Base-by-base conservation (phyloP, 257 asterid genomes). In the Nicotiana benthamiana region DNA sequence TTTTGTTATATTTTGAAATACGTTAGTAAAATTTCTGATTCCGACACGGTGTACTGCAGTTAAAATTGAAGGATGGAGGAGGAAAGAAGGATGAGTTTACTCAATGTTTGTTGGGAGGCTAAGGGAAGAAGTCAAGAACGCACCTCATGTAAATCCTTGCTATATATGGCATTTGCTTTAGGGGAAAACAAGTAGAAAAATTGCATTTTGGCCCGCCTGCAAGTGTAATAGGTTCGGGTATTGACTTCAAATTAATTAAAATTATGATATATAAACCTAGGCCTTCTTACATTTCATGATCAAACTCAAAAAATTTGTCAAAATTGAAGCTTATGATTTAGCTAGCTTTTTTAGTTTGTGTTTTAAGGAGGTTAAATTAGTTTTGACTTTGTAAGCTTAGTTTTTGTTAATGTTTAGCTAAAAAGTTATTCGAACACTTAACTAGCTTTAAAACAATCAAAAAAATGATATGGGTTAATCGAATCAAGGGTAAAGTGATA, bases 51-150 rank as follows among this genome's bases (percentile, higher is more conserved):
- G 3, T 40, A 40, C 3, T 40, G 75, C 59, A 63, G 63, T 11
- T 53, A 56, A 12, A 79, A 22, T 22, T 9, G 27, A 34, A 30
- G 81, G 53, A 79, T 36, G 51, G 10, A 17, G 46, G 32, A 28
- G 28, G 15, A 26, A 53, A 43, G 54, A 59, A 79, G 88, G 83
- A 48, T 80, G 80, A 86, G 89, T 85, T 88, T 84, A 63, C 83
- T 18, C 77, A 76, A 11, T 56, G 6, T 56, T 68, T 77, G 66
- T 24, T 46, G 3, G 51, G 26, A 79, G 63, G 56, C 77, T 24
- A 66, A 67, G 88, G 86, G 86, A 79, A 84, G 90, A 84, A 91
- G 97, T 92, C 97, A 86, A 92, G 96, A 92, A 89, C 97, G 97
- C 91, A 91, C 96, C 97, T 90, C 79, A 81, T 43, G 27, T 83